phyloP scores from a whole-genome alignment of 2,329 filamentous ascomycete genomes.

The Calonectria pseudoturangicola region DNA sequence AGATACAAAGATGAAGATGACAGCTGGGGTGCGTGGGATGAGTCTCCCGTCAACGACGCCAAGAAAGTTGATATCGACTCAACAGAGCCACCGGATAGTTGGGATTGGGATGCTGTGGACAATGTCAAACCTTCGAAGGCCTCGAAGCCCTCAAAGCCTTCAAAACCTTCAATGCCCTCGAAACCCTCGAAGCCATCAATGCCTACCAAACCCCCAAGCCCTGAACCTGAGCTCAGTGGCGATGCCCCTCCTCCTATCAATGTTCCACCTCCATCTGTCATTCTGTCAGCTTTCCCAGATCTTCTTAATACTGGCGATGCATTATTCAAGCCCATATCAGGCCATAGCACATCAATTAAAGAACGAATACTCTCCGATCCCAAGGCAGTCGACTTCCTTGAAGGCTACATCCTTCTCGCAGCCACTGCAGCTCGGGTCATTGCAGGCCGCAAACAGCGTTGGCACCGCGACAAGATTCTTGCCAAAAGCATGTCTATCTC shows the following conservation, averaged over 20 bases:
- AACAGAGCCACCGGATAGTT: slow-evolving; percentile 57
- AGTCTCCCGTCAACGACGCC: slow-evolving; percentile 57
- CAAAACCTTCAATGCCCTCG: slow-evolving; percentile 44
- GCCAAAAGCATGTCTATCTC: slow-evolving; percentile 93
- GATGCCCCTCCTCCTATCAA: slow-evolving; percentile 82
- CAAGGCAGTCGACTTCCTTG: slow-evolving; percentile 77
- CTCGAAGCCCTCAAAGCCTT: not conserved
- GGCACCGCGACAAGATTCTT: slow-evolving; percentile 91
- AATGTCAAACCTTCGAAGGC: slow-evolving; percentile 51
- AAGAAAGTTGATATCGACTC: slow-evolving; percentile 43
- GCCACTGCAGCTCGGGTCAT: slow-evolving; percentile 86
- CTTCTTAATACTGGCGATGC: slow-evolving; percentile 80
- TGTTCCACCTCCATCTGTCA: slow-evolving; percentile 89
- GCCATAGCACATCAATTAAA: slow-evolving; percentile 74
- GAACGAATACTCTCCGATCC: slow-evolving; percentile 79
- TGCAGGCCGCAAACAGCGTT: slow-evolving; percentile 88
- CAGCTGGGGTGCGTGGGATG: slow-evolving; percentile 72
- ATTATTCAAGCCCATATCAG: slow-evolving; percentile 79
- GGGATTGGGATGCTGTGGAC: slow-evolving; percentile 71
- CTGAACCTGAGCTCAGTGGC: slow-evolving; percentile 34
- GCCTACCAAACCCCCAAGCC: slow-evolving; percentile 23
- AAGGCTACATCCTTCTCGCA: slow-evolving; percentile 77
- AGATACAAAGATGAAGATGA: slow-evolving; percentile 59
- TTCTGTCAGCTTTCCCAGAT: slow-evolving; percentile 85
- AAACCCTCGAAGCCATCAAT: slow-evolving; percentile 49